Conservation (phyloP, 2,329 filamentous ascomycete species). For the Aspergillus tubingensis region DNA sequence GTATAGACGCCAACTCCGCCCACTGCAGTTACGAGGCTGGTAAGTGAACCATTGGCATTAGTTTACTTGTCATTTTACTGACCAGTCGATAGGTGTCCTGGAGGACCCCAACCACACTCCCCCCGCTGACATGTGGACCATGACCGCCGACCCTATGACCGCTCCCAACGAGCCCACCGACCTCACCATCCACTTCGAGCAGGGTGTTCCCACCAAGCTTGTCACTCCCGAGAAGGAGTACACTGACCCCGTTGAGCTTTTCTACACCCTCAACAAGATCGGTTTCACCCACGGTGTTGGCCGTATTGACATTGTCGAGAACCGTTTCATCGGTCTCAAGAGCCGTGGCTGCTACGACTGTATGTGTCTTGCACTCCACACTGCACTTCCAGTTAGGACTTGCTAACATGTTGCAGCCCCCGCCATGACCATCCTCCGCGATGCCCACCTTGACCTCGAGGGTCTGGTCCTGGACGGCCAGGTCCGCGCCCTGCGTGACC, state of each 20-base stretch:
- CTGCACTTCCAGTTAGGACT: background rate
- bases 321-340: conserved; percentile 79
- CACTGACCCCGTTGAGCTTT: conserved; percentile 71
- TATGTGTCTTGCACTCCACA: conserved; percentile 23
- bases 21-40: conserved; percentile 76
- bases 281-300: conserved; percentile 73
- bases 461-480: conserved; percentile 67
- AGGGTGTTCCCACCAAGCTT: conserved; percentile 72
- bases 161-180: conserved; percentile 72
- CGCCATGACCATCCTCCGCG: conserved; percentile 36
- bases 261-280: conserved; percentile 70
- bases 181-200: conserved; percentile 71
- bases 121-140: conserved; percentile 76
- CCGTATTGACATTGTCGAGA: conserved; percentile 80
- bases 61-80: conserved; percentile 33
- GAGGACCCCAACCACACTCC: conserved; percentile 61
- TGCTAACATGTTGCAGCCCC: conserved; percentile 24
- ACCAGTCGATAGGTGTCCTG: conserved; percentile 25
- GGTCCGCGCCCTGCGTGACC: conserved; percentile 68
- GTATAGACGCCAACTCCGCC: conserved; percentile 53
- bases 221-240: conserved; percentile 61
- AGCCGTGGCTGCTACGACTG: conserved; percentile 77
- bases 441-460: conserved; percentile 57
- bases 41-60: conserved; percentile 29
- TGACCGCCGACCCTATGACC: conserved; percentile 65